phyloP scores from a whole-genome alignment of 2,329 filamentous ascomycete genomes.

The Aspergillus ruber region DNA sequence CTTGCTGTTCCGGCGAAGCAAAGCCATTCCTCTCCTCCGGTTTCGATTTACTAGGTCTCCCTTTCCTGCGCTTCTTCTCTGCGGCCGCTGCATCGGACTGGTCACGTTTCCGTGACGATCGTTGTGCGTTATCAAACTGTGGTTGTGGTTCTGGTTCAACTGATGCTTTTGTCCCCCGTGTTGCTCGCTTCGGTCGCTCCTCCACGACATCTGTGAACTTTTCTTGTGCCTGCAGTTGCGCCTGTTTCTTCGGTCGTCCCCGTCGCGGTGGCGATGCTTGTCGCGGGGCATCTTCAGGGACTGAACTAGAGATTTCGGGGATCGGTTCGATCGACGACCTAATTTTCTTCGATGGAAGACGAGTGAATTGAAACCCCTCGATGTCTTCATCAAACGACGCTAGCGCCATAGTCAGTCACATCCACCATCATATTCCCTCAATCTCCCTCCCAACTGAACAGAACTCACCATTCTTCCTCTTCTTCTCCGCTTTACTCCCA shows the following conservation, averaged over 20 bases:
- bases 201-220: constrained; percentile 15
- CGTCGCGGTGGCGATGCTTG: constrained; percentile 30
- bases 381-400: constrained; percentile 55
- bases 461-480: constrained; percentile 41
- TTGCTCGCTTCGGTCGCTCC: constrained; percentile 16
- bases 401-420: constrained; percentile 1
- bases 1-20: constrained; percentile 21
- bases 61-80: constrained; percentile 30
- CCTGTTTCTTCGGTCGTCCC: constrained; percentile 38
- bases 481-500: constrained; percentile 24
- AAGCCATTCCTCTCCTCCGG: constrained; percentile 19
- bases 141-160: constrained; percentile 11
- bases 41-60: constrained; percentile 24
- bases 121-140: constrained; percentile 8
- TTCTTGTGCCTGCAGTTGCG: constrained; percentile 5
- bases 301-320: constrained; percentile 29
- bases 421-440: not conserved
- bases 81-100: constrained; percentile 22
- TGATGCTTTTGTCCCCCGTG: constrained; percentile 16
- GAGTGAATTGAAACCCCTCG: constrained; percentile 70
- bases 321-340: constrained; percentile 38
- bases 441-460: not conserved
- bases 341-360: constrained; percentile 60
- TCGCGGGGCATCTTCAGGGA: constrained; percentile 29
- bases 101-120: constrained; percentile 21